Evolutionary conservation across 805 yeast genomes (phyloP), one percentile per base, ranked within the genome.

Genomic region (Pichia nanzhaoensis): DNA sequence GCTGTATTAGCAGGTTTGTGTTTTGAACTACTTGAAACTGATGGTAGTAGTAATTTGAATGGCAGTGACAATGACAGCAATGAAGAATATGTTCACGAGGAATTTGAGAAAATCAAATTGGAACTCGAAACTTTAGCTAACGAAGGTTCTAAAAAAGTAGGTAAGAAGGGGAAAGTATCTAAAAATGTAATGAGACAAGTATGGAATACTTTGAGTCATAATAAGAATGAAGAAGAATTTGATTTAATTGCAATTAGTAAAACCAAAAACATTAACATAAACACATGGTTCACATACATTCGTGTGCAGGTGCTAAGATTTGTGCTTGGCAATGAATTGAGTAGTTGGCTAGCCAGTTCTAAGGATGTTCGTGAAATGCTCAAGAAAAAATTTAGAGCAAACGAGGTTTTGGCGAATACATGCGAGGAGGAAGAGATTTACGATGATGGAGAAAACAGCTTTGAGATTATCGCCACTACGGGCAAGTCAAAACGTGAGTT

Each of bases 131-230:
- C 69, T 31, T 63, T 80, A 36, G 63, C 75, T 1, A 72, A 69
- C 36, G 71, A 75, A 19, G 75, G 84, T 0, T 67, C 80, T 5
- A 79, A 80, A 47, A 75, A 70, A 42, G 57, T 79, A 3, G 74
- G 82, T 22, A 82, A 82, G 52, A 78, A 75, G 55, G 85, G 80
- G 49, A 81, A 78, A 48, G 78, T 74, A 33, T 67, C 77, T 21
- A 76, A 77, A 49, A 74, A 85, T 1, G 68, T 81, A 1, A 78
- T 80, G 59, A 68, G 80, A 55, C 83, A 81, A 48, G 77, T 80
- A 17, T 59, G 72, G 34, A 61, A 61, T 32, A 77, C 83, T 0
- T 63, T 80, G 10, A 68, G 66, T 41, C 55, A 56, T 16, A 33
- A 34, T 31, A 24, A 30, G 31, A 31, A 10, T 16, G 22, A 21